Conservation (phyloP, 305 asterid species). For the Solanum aculeatissimum region DNA sequence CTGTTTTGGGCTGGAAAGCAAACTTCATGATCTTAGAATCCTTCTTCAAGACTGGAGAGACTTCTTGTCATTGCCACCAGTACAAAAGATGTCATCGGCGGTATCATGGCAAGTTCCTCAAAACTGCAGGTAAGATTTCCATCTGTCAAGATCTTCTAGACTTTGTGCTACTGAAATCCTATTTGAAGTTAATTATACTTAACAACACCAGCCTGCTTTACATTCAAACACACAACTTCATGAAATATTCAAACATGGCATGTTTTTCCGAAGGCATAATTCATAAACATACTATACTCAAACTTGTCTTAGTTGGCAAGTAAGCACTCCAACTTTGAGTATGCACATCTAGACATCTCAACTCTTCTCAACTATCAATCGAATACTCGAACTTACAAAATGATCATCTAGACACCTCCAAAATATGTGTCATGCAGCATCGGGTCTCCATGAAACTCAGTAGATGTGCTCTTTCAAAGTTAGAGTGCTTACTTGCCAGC, state of each 20-base stretch:
- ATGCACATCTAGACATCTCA: no score
- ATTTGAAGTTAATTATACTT: neutral
- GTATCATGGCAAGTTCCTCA: constrained; percentile 2
- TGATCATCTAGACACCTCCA: no score
- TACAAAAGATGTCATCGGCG: neutral
- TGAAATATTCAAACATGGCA: neutral
- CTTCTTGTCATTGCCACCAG: neutral
- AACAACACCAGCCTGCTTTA: neutral
- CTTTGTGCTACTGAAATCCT: neutral
- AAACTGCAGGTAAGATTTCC: neutral
- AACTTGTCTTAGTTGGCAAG: no score
- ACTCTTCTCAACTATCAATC: no score
- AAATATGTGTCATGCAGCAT: no score
- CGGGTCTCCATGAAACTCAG: no score
- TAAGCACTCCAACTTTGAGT: no score
- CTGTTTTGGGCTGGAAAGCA: constrained; percentile 13
- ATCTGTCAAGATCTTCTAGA: neutral
- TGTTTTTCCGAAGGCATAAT: neutral
- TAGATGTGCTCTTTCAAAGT: no score
- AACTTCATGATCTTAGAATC: constrained; percentile 13
- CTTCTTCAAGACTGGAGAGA: constrained; percentile 15
- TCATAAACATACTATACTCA: no score
- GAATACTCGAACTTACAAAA: no score
- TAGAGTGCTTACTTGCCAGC: no score
- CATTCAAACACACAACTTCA: neutral